These are phyloP conservation scores for Corymbia calophylla DNA, from an alignment of 441 rosid genomes.

Conservation along the genomic window DNA sequence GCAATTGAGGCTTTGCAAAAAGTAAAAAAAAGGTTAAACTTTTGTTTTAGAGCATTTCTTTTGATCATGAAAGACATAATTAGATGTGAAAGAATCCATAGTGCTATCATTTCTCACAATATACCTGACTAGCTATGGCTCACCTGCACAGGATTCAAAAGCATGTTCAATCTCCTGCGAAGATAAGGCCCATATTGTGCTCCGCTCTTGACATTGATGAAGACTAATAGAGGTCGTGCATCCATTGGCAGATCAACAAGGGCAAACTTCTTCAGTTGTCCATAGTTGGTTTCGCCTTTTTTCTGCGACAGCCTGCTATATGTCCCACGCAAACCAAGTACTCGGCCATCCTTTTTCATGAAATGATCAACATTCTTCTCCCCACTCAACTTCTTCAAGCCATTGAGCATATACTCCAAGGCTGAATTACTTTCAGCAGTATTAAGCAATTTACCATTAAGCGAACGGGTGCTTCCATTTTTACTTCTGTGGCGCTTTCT, in stretches of 20 bases:
- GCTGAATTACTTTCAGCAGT: constrained; percentile 20
- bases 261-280: constrained; percentile 25
- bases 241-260: constrained; percentile 46
- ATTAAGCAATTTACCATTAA: constrained; percentile 29
- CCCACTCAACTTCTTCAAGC: constrained; percentile 31
- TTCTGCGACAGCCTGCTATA: constrained; percentile 25
- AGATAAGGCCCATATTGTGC: constrained; percentile 61
- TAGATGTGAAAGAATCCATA: background rate
- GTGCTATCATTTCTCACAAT: background rate
- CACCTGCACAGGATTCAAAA: constrained; percentile 69
- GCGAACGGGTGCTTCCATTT: constrained; percentile 27
- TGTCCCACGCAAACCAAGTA: constrained; percentile 10
- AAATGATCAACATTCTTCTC: constrained; percentile 32
- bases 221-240: constrained; percentile 60
- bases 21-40: background rate
- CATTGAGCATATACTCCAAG: constrained; percentile 20
- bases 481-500: constrained; percentile 36
- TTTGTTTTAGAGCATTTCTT: background rate
- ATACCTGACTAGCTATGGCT: background rate
- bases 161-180: constrained; percentile 55
- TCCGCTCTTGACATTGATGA: constrained; percentile 65
- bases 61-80: background rate
- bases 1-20: background rate
- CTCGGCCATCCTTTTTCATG: constrained; percentile 18
- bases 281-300: constrained; percentile 16